A percentile compares a stretch with the other conserved stretches of the same genome.
Conservation (phyloP, 2,329 filamentous ascomycete genomes). For the Ascochyta rabiei region DNA sequence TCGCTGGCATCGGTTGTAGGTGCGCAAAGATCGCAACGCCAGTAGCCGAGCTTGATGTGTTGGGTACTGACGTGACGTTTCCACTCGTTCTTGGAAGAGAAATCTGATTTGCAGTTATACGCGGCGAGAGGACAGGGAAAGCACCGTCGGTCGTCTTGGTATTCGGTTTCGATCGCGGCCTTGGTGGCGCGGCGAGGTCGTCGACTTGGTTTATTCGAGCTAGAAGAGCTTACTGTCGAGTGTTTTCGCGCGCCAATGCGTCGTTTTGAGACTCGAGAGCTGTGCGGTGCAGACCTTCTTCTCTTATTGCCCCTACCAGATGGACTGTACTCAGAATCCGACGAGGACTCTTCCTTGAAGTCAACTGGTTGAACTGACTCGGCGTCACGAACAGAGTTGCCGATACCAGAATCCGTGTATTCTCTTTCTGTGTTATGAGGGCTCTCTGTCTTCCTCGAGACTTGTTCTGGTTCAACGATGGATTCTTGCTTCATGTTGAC, state of each 20-base stretch:
- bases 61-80: constrained; percentile 85
- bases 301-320: constrained; percentile 24
- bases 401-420: constrained; percentile 37
- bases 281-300: constrained; percentile 37
- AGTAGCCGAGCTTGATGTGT: constrained; percentile 76
- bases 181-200: constrained; percentile 22
- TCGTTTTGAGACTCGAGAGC: constrained; percentile 26
- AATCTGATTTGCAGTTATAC: constrained; percentile 75
- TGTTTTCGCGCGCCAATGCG: constrained; percentile 29
- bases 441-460: constrained; percentile 23
- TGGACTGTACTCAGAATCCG: constrained; percentile 47
- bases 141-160: constrained; percentile 50
- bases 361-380: constrained; percentile 46
- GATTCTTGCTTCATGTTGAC: constrained; percentile 32
- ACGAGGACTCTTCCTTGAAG: constrained; percentile 35
- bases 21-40: constrained; percentile 72
- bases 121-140: constrained; percentile 80
- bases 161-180: constrained; percentile 13
- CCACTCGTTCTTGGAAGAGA: constrained; percentile 91
- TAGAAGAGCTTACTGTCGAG: constrained; percentile 19
- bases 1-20: constrained; percentile 43
- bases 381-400: constrained; percentile 39
- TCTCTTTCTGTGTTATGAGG: constrained; percentile 16
- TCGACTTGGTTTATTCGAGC: constrained; percentile 25
- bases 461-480: constrained; percentile 18